Evolutionary conservation across 192 early-diverging fungal genomes (phyloP), one percentile per base, ranked within the genome.

Genomic region (Mortierella alpina): DNA sequence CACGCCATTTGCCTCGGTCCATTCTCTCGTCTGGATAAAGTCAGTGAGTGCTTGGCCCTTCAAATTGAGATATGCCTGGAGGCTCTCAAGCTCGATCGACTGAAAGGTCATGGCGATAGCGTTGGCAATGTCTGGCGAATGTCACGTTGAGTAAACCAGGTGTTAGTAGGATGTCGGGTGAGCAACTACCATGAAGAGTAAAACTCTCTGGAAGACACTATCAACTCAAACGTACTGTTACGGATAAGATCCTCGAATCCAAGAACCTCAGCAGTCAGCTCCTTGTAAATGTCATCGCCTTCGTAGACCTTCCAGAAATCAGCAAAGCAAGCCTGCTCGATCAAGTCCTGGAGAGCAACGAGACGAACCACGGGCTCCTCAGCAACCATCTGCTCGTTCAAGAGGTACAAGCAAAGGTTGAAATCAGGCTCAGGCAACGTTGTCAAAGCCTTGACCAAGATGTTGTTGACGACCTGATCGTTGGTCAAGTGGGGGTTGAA

Each of bases 351-450:
- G n/a, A 97, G 84, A 44, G 75, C 71, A 18, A 91, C 84, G 66
- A 98, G 84, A 68, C 89, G 85, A 15, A 84, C 74, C 42, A 94
- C 81, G 31, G 77, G 65, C 23, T 85, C 84, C 63, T 89, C 88
- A 7, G 60, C 67, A 75, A 91, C 82, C 63, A 92, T 82, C 47
- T 91, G 91, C 55, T 96, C 94, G 58, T 86, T 91, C 51, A 98
- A 87, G 42, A 98, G 85, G 83, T 93, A 96, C 51, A 96, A 83
- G 85, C 93, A 95, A 53, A 97, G 87, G 86, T 95, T 95, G 81
- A 97, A 98, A 82, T 97, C 96, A 20, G 94, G 90, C 74, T 91
- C 93, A 48, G 93, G 93, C 53, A 95, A 84, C 49, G 94, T 93
- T 13, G 92, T 95, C 50, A 97, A 84, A 41, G 95, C 90, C 74